Base-by-base conservation (phyloP, 768 basidiomycete species). In the Suillus subaureus region DNA sequence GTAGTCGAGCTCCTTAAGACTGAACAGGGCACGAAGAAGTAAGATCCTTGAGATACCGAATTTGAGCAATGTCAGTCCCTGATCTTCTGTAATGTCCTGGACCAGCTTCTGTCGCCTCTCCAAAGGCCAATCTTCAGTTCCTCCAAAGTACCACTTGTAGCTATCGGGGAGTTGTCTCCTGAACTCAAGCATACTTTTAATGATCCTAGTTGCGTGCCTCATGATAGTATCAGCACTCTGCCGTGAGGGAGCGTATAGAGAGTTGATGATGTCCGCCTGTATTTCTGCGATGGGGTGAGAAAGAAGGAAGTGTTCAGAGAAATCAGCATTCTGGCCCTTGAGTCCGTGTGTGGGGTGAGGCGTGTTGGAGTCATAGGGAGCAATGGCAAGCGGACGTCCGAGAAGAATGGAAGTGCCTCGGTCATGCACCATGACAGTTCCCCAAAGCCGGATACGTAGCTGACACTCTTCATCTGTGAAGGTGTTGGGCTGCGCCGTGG, bases 201-300 rank as follows among this genome's bases (percentile, higher is more conserved):
- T 90, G 63, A 94, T 93, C 62, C 93, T 83, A 28, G 84, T 89
- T 28, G 93, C 91, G 70, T 91, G 89, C 52, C 87, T 86, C 83
- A 93, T 87, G 66, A 93, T 85, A 11, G 85, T 80, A 68, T 92
- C 90, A 1, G 84, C 84, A 28, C 82, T 84, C 75, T 90, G 89
- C 56, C 83, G 84, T n/a, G 88, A 87, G 1, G 93, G 93, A 9
- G 87, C 83, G 72, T 94, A 95, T 9, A 95, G 82, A 12, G 91
- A 92, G 73, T 92, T 92, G 80, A 94, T 91, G 66, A 95, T 92
- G 67, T 94, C 93, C 5, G 93, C 93, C 69, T 95, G 93, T 64
- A 95, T 92, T 68, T 92, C 91, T 28, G 89, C 89, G 55, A 94
- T 82, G 9, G 90, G 88, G 62, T 88, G 85, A 23, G 90, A 92